phyloP scores from a whole-genome alignment of 371 early-diverging fungal genomes.

The Zychaea mexicana region DNA sequence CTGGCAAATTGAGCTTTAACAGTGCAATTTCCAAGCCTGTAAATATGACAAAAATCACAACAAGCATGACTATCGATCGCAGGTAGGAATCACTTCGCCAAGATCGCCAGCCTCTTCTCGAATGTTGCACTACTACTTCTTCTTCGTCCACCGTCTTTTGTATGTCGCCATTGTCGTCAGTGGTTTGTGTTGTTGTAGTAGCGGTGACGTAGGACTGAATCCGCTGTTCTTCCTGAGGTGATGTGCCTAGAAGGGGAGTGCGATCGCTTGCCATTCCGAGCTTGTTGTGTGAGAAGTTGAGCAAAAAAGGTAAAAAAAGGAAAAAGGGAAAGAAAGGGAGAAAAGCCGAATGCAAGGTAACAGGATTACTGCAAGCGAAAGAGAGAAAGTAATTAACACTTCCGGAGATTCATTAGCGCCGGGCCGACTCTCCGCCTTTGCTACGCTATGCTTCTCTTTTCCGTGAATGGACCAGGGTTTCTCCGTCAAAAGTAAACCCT shows the following conservation, averaged over 20 bases:
- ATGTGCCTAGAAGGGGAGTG: not conserved
- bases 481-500: no score
- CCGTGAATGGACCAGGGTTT: no score
- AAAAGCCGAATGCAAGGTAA: no score
- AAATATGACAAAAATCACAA: slow-evolving; percentile 31
- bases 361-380: no score
- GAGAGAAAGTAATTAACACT: not conserved
- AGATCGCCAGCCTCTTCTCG: slow-evolving; percentile 24
- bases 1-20: slow-evolving; percentile 38
- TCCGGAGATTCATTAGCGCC: no score
- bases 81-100: slow-evolving; percentile 46
- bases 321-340: not conserved
- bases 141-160: not conserved
- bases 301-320: not conserved
- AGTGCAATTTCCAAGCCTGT: slow-evolving; percentile 36
- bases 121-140: slow-evolving; percentile 1
- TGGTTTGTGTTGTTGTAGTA: not conserved
- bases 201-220: not conserved
- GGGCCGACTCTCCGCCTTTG: no score
- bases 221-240: slow-evolving; percentile 5
- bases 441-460: no score
- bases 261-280: not conserved
- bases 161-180: not conserved
- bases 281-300: not conserved
- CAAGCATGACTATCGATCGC: slow-evolving; percentile 39